Percentiles rank a stretch among this genome's conserved stretches.
Evolutionary conservation across 495 filamentous ascomycete species (phyloP).

Genomic region (Patellaria atrata): DNA sequence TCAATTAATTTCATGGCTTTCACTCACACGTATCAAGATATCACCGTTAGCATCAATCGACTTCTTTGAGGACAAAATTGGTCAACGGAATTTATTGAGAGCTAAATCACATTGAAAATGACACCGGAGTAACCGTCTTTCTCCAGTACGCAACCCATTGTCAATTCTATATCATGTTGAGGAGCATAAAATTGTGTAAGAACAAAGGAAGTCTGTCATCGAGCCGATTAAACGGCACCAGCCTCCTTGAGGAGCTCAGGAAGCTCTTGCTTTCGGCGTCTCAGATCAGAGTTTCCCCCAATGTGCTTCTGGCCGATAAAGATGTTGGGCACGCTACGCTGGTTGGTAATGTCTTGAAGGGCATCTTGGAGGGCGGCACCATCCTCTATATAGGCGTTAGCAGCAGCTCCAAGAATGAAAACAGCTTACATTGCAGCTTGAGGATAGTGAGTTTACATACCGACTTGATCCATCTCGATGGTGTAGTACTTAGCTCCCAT

Average conservation of each 20-base stretch:
- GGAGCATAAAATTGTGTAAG: background rate
- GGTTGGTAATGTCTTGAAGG: conserved; percentile 61
- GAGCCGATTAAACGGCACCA: conserved; percentile 40
- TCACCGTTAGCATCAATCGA: too few relatives aligned
- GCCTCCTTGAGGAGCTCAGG: conserved; percentile 46
- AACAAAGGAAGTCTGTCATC: too few relatives aligned
- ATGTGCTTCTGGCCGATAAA: conserved; percentile 86
- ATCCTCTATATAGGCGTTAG: conserved; percentile 52
- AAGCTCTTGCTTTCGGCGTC: conserved; percentile 46
- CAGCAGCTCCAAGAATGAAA: too few relatives aligned
- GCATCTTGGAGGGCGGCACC: conserved; percentile 72
- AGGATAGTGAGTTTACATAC: conserved; percentile 33
- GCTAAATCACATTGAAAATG: conserved; percentile 1
- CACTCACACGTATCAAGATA: too few relatives aligned
- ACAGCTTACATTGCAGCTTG: background rate
- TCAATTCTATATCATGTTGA: background rate
- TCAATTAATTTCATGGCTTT: too few relatives aligned
- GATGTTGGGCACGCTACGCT: conserved; percentile 88
- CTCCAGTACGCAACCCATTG: background rate
- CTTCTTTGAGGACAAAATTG: too few relatives aligned
- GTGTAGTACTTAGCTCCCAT: conserved; percentile 55
- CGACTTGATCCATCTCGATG: conserved; percentile 74
- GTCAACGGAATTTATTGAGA: too few relatives aligned
- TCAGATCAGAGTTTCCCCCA: conserved; percentile 90
- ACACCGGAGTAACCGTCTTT: too few relatives aligned